A percentile compares a stretch with the other conserved stretches of the same genome.
phyloP scores from a whole-genome alignment of 257 asterid genomes.

The Przewalskia tangutica region DNA sequence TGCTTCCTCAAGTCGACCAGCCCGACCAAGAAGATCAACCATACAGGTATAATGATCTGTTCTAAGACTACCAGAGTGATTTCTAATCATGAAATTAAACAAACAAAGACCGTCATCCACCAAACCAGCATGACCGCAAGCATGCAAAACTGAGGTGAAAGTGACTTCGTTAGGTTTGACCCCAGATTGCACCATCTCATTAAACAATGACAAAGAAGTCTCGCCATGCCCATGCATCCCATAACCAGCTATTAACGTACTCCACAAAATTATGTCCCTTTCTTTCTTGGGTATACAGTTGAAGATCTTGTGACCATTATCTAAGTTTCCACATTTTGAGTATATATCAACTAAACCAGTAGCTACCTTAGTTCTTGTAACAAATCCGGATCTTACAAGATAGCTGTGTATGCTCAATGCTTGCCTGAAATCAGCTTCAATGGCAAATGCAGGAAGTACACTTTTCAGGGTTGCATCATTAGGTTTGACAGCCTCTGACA shows the following conservation, averaged over 20 bases:
- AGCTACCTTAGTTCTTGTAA: slow-evolving; percentile 43
- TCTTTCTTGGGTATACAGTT: slow-evolving; percentile 28
- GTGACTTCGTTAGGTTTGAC: slow-evolving; percentile 70
- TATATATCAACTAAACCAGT: slow-evolving; percentile 72
- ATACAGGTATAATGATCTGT: slow-evolving; percentile 75
- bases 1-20: slow-evolving; percentile 73
- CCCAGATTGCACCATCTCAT: slow-evolving; percentile 66
- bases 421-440: slow-evolving; percentile 61
- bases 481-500: slow-evolving; percentile 39
- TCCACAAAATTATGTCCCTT: slow-evolving; percentile 75
- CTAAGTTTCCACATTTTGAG: slow-evolving; percentile 66
- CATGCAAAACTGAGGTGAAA: slow-evolving; percentile 74
- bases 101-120: slow-evolving; percentile 68
- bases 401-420: slow-evolving; percentile 59
- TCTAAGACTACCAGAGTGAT: slow-evolving; percentile 30
- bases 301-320: slow-evolving; percentile 49
- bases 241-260: slow-evolving; percentile 70
- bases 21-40: slow-evolving; percentile 93
- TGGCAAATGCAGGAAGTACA: slow-evolving; percentile 82
- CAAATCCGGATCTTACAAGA: slow-evolving; percentile 60
- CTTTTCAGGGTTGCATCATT: slow-evolving; percentile 77
- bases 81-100: slow-evolving; percentile 47
- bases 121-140: slow-evolving; percentile 79
- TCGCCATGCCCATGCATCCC: slow-evolving; percentile 71
- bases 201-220: slow-evolving; percentile 55